Evolutionary conservation across 805 yeast genomes (phyloP), one percentile per base, ranked within the genome.

Genomic region (Jamesozyma jinghongensis): DNA sequence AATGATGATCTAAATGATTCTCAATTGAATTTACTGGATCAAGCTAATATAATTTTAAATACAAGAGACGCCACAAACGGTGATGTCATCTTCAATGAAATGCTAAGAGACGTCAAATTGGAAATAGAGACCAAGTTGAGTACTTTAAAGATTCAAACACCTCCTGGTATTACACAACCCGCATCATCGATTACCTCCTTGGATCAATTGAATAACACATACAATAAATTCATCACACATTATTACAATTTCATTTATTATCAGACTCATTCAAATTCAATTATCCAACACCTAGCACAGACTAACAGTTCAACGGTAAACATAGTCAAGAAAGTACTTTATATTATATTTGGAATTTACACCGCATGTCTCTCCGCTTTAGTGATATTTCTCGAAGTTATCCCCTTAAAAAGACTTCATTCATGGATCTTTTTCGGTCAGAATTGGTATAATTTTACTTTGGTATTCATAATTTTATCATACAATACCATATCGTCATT

Each of bases 1-100:
- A 60, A 57, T 32, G 65, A 60, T 25, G 62, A 59, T 34, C 29
- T 56, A 34, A 59, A 57, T 36, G 65, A 57, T 30, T 40, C 56
- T 2, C 53, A 51, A 41, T 36, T 60, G 33, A 50, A 49, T 19
- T 37, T 56, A 44, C 37, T 54, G 8, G 63, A 60, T 19, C 48
- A 44, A 38, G 54, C 62, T 1, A 48, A 44, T 16, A 44, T 40
- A 19, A 56, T 60, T 1, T 41, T 57, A 33, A 44, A 49, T 11
- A 39, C 56, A 3, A 38, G 47, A 2, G 53, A 47, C 26, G 26
- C 44, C 1, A 34, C 31, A 6, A 50, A 47, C 33, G 59, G 54
- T 16, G 58, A 54, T 33, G 42, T 52, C 3, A 40, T 43, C 2
- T 50, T 58, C 31, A 49, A 50, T 38, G 53, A 57, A 32, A 38